Evolutionary conservation across 352 stramenopile species (phyloP), one percentile per base, ranked within the genome.

Genomic region (Phytophthora agathidicida): DNA sequence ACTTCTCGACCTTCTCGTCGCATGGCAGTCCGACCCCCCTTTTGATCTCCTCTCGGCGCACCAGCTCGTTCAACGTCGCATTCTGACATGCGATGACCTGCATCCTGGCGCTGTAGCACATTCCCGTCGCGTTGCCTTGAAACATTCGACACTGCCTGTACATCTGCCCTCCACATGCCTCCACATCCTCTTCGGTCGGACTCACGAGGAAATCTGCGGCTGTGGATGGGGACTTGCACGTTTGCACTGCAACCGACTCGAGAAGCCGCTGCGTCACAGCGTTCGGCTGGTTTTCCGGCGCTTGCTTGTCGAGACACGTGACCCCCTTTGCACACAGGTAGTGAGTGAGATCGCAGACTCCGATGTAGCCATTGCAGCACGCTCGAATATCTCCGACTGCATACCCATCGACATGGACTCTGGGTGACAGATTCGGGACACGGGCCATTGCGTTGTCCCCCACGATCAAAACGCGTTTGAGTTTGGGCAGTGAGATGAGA

Each of bases 341-440:
- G 30, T 57, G 35, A n/a, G 23, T 19, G 3, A 14, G 31, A 7
- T 49, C 31, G 49, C 64, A 65, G 0, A 14, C 22, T 2, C 50
- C 46, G 4, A 73, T 52, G 46, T 58, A 73, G 5, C 58, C 58
- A 17, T 65, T 61, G 28, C 64, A 69, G 22, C 59, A 73, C 10
- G 48, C 46, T 10, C 14, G 17, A 2, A 23, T 36, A 27, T 60
- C 22, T 0, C 35, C 5, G 7, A 69, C 13, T 9, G 30, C n/a
- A 6, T 57, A 13, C n/a, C 22, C 11, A 2, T 9, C 11, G 1
- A 17, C 8, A 8, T 26, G 20, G 8, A 48, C 32, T 13, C 14
- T 38, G 22, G 45, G 44, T 1, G 35, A 27, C 24, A 59, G 7
- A 22, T 51, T 37, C 1, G 61, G 48, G 7, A 70, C 31, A 3